Base-by-base conservation (phyloP, 2,329 filamentous ascomycete species). In the Ceratocystiopsis brevicomis region DNA sequence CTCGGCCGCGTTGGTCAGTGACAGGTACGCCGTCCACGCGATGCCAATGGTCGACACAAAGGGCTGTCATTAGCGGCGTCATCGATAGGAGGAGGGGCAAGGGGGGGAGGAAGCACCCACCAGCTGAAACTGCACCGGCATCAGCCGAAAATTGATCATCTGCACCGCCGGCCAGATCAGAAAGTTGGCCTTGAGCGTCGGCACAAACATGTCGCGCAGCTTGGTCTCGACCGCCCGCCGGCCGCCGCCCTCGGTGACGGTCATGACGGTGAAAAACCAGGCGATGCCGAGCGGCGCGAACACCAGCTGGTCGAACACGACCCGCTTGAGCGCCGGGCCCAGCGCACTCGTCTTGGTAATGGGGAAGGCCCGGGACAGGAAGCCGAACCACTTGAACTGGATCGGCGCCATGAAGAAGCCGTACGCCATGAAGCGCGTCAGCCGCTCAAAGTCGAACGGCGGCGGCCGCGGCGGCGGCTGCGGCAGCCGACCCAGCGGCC, bases 1-100 rank as follows among this genome's bases (percentile, higher is more conserved):
- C 47, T 92, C 85, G 3, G 85, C 69, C 6, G 86, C 79, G 62
- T 96, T 96, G 48, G 81, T 83, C 42, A 98, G 71, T 3, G 87
- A 95, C 12, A 98, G 74, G 60, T 95, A 98, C 17, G 87, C 88
- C 12, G 90, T 96, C 90, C 88, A 96, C 33, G 86, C 86, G 54
- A 96, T 96, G 69, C 88, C 88, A 44, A 98, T 64, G 10, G 84
- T 92, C 15, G 88, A 95, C 10, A 95, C 88, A 57, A 98, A 96
- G 1, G 88, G 88, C 87, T 94, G 12, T 25, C 18, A 11, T 32
- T 18, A 33, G 30, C n/a, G n/a, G n/a, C n/a, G n/a, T n/a, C n/a
- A n/a, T n/a, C n/a, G n/a, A n/a, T n/a, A n/a, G n/a, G n/a, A n/a
- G n/a, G n/a, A n/a, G n/a, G n/a, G n/a, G n/a, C n/a, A n/a, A n/a